Percentiles rank a stretch among this genome's conserved stretches.
These are phyloP conservation scores for Gossypium bickii DNA, from an alignment of 345 rosid species.

Conservation along the genomic window DNA sequence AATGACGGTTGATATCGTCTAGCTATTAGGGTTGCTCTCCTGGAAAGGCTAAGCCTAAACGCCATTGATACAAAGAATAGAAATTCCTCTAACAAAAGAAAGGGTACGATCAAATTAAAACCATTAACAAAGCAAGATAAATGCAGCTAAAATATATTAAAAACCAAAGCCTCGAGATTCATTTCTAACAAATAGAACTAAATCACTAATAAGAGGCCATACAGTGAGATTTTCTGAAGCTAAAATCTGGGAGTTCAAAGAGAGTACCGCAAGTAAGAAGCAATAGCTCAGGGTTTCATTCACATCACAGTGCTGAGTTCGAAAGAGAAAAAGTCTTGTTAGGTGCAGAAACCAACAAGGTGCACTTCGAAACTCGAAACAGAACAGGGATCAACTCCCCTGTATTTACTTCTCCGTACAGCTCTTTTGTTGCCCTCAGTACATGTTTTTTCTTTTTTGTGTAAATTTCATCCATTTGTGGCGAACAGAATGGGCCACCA, in stretches of 20 bases:
- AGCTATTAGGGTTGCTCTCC: constrained; percentile 38
- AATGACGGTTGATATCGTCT: constrained; percentile 34
- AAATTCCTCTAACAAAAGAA: constrained; percentile 3
- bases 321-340: background rate
- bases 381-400: background rate
- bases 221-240: background rate
- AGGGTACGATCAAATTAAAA: background rate
- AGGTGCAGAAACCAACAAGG: background rate
- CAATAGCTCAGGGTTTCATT: background rate
- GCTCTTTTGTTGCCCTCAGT: background rate
- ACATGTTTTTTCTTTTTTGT: too few relatives aligned
- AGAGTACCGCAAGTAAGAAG: background rate
- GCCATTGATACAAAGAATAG: constrained; percentile 38
- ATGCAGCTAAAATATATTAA: background rate
- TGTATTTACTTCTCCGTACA: too few relatives aligned
- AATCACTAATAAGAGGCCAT: background rate
- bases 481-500: background rate
- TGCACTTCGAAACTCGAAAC: background rate
- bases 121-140: background rate
- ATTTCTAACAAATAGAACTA: background rate
- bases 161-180: background rate
- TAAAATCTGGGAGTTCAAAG: background rate
- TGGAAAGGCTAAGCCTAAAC: constrained; percentile 44
- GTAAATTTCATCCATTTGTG: background rate
- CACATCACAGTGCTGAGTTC: background rate